Evolutionary conservation across 2,329 filamentous ascomycete species (phyloP), one percentile per base, ranked within the genome.

Genomic region (Teratosphaeria destructans): DNA sequence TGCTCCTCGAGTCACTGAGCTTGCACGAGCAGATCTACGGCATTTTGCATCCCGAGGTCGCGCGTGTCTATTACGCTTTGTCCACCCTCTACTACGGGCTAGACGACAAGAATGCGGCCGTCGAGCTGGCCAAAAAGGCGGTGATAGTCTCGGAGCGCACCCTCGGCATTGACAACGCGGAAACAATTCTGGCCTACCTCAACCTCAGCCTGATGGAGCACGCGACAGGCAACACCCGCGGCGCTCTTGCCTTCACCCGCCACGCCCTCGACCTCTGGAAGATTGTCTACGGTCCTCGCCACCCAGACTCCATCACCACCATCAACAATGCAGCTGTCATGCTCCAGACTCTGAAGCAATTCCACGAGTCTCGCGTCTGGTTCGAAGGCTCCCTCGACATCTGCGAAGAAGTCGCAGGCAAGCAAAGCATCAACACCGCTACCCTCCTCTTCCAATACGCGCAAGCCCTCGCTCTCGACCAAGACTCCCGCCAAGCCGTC

Each of bases 241-340:
- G 84, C 61, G 94, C 93, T n/a, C 79, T 99, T 59, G 81, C 84
- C 12, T 96, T 95, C 72, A 88, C 95, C 65, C 90, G 89, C 73
- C 94, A 99, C 73, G 94, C 94, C 6, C 83, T 99, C 66, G 87
- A 94, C 72, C 81, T 99, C 63, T 97, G 93, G 93, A 96, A 96
- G 79, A 84, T 97, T 68, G 93, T 97, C 68, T 99, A 96, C 72
- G 94, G 94, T 35, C 80, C 87, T 34, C 88, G 90, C 68, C 94
- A 99, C 76, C 94, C 94, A 3, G 94, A 99, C 76, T 95, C 91
- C 8, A 96, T 99, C 76, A 99, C 95, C 8, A 97, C 94, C 16
- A 88, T 97, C 76, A 99, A 97, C 82, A 99, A 99, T 71, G 93
- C 90, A 23, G 94, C 94, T 7, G 94, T 99, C 61, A 99, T 99